Evolutionary conservation across 352 stramenopile genomes (phyloP).

Genomic region (Elongisporangium undulatum): DNA sequence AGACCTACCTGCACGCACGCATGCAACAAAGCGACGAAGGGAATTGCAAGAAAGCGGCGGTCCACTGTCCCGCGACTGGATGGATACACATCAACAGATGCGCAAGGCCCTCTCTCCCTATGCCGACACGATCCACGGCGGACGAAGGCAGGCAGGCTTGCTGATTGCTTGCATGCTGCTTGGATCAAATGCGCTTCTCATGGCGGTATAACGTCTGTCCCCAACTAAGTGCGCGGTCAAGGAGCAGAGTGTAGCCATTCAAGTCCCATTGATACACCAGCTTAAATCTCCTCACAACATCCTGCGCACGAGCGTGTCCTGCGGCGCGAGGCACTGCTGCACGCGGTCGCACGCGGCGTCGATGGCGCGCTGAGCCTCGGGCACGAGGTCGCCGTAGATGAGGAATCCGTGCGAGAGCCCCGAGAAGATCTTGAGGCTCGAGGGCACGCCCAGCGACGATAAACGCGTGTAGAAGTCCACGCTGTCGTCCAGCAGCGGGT

Average conservation of each 20-base stretch:
- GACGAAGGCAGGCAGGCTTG: too few relatives aligned
- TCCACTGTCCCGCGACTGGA: not conserved
- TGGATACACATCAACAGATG: not conserved
- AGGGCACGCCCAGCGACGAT: conserved; percentile 69
- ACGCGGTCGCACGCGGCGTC: conserved; percentile 79
- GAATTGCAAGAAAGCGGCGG: too few relatives aligned
- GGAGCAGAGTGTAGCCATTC: not conserved
- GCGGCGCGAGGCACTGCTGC: conserved; percentile 48
- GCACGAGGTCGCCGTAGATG: conserved; percentile 82
- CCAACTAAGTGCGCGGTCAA: too few relatives aligned
- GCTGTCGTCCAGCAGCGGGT: conserved; percentile 84
- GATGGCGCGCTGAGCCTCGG: conserved; percentile 72
- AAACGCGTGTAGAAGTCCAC: conserved; percentile 90
- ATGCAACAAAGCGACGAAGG: not conserved
- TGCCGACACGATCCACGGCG: too few relatives aligned
- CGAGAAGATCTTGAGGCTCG: conserved; percentile 81
- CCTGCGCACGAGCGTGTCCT: conserved; percentile 1
- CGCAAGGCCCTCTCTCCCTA: too few relatives aligned
- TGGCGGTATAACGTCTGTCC: not conserved
- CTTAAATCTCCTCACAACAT: not conserved
- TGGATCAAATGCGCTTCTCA: not conserved
- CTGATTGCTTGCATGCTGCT: too few relatives aligned
- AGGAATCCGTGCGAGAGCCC: conserved; percentile 85
- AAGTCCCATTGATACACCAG: not conserved
- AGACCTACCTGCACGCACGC: not conserved